Base-by-base conservation (phyloP, 129 eudicot species). In the Arctium lappa region DNA sequence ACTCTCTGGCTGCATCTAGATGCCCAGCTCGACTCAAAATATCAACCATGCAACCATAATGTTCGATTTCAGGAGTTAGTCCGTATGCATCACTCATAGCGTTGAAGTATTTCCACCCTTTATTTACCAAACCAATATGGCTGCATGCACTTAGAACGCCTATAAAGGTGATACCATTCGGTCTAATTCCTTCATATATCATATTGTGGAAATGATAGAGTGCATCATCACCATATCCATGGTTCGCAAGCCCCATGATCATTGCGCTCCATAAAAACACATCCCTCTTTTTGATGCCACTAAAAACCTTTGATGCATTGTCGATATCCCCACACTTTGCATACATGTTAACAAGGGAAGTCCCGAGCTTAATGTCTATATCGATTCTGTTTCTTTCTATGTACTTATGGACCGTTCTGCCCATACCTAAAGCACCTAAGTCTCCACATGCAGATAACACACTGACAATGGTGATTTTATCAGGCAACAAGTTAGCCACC, bases 11-110 rank as follows among this genome's bases (percentile, higher is more conserved):
- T 79, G 88, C 91, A 44, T 86, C 83, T 27, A 94, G 62, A 63
- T 83, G 38, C n/a, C 98, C 98, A 10, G 97, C 91, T 33, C 97
- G 93, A 46, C 93, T 89, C 32, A 94, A 40, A 44, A 94, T 86
- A 80, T 90, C 97, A 22, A 91, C 98, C 75, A 85, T 83, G 83
- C 93, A 91, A 72, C 97, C 97, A 83, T 91, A 91, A 79, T 94
- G 97, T 63, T 94, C 97, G 18, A 88, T 81, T 32, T 63, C 85
- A 30, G 81, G 88, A 74, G 86, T 90, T 66, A 90, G 85, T 68
- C 33, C 76, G 65, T 90, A 90, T 32, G 6, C 71, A 13, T 83
- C 46, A 2, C 79, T 81, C 97, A 94, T 94, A 16, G 83, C 77
- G 48, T 87, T 72, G 18, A 94, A 94, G 85, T 91, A 90, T 38